phyloP scores from a whole-genome alignment of 148 eudicot genomes.

The Heliosperma pusillum region DNA sequence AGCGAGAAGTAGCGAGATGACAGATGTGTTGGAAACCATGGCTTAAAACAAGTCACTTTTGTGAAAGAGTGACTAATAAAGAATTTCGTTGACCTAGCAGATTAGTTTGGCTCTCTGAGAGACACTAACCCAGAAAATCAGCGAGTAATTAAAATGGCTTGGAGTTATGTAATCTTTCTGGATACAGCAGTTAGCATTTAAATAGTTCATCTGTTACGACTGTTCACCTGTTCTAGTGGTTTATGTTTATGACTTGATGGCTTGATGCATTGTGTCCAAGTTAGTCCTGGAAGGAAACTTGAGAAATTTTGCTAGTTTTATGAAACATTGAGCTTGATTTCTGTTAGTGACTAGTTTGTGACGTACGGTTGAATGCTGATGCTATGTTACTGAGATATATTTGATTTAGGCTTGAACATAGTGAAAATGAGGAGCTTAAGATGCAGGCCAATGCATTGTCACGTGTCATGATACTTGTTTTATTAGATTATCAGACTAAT shows the following conservation, averaged over 20 bases:
- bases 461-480: conserved; percentile 3
- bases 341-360: background rate
- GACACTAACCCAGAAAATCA: conserved; percentile 7
- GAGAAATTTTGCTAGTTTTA: conserved; percentile 4
- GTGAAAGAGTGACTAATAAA: conserved; percentile 20
- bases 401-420: background rate
- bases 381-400: background rate
- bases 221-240: conserved; percentile 7
- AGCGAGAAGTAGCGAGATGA: conserved; percentile 1
- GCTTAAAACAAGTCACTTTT: conserved; percentile 9
- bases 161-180: conserved; percentile 19
- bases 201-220: conserved; percentile 18
- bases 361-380: too few relatives aligned
- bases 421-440: background rate
- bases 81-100: conserved; percentile 23
- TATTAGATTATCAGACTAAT: background rate
- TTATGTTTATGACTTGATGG: background rate
- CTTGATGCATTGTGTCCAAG: background rate
- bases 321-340: conserved; percentile 6
- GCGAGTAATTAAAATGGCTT: conserved; percentile 15
- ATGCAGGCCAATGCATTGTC: background rate
- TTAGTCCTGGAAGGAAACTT: background rate
- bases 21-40: conserved; percentile 19
- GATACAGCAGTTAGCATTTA: conserved; percentile 4
- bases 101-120: conserved; percentile 12